Percentiles rank a stretch among this genome's conserved stretches.
These are phyloP conservation scores for Sarocladium kiliense DNA, from an alignment of 2,329 filamentous ascomycete genomes.

Conservation along the genomic window DNA sequence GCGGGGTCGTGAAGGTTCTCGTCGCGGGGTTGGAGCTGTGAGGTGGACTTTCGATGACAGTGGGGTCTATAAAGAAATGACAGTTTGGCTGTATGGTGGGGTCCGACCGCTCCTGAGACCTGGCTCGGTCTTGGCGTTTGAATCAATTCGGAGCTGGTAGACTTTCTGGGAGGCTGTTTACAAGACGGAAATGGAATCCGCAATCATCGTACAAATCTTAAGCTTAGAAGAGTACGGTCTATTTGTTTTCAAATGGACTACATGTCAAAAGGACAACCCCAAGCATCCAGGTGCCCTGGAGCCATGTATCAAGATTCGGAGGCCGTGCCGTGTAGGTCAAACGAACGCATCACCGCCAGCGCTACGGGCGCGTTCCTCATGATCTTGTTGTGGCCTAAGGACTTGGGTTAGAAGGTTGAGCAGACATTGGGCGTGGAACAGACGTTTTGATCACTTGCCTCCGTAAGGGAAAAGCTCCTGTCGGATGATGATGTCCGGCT, in stretches of 20 bases:
- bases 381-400: conserved; percentile 63
- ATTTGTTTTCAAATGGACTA: too few species aligned
- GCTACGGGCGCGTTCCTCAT: conserved; percentile 60
- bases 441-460: conserved; percentile 44
- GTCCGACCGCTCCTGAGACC: conserved; percentile 8
- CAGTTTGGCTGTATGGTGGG: conserved; percentile 11
- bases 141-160: too few species aligned
- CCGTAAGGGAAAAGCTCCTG: conserved; percentile 51
- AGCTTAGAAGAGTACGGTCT: too few species aligned
- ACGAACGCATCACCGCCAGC: conserved; percentile 61
- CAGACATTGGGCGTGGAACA: too few species aligned
- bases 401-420: neutral
- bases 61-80: neutral
- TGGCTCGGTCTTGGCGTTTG: too few species aligned
- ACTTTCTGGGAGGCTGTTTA: too few species aligned
- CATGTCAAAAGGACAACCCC: too few species aligned
- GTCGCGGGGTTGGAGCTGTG: conserved; percentile 3
- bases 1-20: neutral
- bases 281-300: too few species aligned
- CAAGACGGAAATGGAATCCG: too few species aligned
- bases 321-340: conserved; percentile 38
- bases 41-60: neutral
- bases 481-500: conserved; percentile 42
- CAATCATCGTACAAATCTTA: too few species aligned
- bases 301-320: conserved; percentile 19